Evolutionary conservation across 2,329 filamentous ascomycete species (phyloP), one percentile per base, ranked within the genome.

Genomic region (Rhinocladiella mackenziei): DNA sequence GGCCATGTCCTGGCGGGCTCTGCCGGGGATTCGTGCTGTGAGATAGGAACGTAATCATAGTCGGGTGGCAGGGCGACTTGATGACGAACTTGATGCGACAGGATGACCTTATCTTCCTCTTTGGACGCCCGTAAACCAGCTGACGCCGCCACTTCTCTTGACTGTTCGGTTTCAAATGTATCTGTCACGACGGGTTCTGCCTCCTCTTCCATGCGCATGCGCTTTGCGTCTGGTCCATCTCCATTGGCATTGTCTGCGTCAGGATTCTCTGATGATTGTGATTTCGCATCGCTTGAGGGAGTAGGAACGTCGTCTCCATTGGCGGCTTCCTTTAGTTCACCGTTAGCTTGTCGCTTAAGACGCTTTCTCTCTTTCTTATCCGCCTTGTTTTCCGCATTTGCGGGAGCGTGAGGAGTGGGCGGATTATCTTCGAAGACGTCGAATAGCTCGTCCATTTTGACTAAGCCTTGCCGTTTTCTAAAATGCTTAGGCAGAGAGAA

Each of bases 21-120:
- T 45, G 83, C 84, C 8, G 91, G 89, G n/a, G 88, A 74, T 65
- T 89, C 89, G 74, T 98, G 92, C 67, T 94, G 78, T 15, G 89
- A 94, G 40, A 98, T 86, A n/a, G 91, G 91, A 13, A 94, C 76
- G 62, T 95, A 96, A 64, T 89, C 84, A 71, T 94, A 94, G 63
- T 94, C 87, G 7, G 91, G 89, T 2, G 92, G 92, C 14, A 98
- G 75, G 9, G 92, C 87, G 57, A 97, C 92, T 69, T 98, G 91
- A 74, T 98, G 92, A 67, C 94, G 89, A 58, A 98, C 94, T 71
- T 98, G 95, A 71, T 98, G 94, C 34, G 88, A 91, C 39, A 98
- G 70, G 15, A 94, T 83, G 19, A 98, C 80, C 4, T 84, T 80
- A 34, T 80, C 73, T 19, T 75, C 72, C 41, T 89, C 84, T 54